A percentile compares a stretch with the other conserved stretches of the same genome.
Conservation (phyloP, 2,329 filamentous ascomycete species). For the Cercospora sojina region DNA sequence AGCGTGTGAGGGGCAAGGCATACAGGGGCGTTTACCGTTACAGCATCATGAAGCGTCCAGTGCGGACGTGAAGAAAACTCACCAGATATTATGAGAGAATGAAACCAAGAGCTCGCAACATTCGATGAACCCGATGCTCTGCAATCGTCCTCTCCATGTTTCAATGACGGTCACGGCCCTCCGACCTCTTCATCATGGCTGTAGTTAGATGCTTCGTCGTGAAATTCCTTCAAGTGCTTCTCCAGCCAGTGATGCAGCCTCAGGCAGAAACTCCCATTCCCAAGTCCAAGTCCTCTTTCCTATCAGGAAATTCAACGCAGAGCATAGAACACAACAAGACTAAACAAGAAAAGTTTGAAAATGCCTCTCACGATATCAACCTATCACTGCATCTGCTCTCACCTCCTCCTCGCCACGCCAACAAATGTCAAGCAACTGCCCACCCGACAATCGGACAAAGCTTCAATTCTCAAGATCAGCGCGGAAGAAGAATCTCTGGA, state of each 20-base stretch:
- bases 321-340: not conserved
- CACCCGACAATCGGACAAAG: conserved; percentile 53
- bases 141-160: not conserved
- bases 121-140: not conserved
- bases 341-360: not conserved
- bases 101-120: not conserved
- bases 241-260: not conserved
- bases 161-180: not conserved
- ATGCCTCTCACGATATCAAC: conserved; percentile 35
- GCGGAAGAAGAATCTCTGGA: conserved; percentile 22
- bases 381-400: conserved; percentile 66
- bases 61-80: not conserved
- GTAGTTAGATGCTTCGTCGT: not conserved
- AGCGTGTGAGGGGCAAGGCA: not conserved
- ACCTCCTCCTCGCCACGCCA: conserved; percentile 62
- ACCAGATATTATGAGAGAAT: conserved; percentile 3
- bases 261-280: not conserved
- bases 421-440: conserved; percentile 54
- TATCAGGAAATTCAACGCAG: not conserved
- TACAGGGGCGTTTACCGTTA: not conserved
- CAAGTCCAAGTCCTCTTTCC: not conserved
- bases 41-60: not conserved
- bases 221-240: not conserved
- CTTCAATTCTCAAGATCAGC: conserved; percentile 57
- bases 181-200: not conserved